A percentile compares a stretch with the other conserved stretches of the same genome.
Evolutionary conservation across 257 asterid species (phyloP).

Genomic region (Cordia subcordata): DNA sequence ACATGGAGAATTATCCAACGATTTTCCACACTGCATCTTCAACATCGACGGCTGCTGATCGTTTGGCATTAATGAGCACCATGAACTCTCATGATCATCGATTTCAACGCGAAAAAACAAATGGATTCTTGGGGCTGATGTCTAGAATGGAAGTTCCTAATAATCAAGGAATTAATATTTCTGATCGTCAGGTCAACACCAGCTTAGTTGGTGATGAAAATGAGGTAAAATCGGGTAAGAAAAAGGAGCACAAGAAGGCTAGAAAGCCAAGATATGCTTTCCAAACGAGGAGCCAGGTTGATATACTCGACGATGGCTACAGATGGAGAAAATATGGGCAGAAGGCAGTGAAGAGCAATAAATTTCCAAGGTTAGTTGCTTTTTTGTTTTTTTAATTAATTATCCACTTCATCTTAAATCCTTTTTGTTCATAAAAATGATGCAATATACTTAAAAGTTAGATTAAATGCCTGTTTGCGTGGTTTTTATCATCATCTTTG

Average conservation of each 20-base stretch:
- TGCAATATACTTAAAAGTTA: no score
- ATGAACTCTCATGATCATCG: conserved; percentile 5
- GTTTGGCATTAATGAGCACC: conserved; percentile 10
- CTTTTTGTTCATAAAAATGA: background rate
- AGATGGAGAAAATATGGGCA: conserved; percentile 47
- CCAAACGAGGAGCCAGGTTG: conserved; percentile 40
- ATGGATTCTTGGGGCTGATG: conserved; percentile 13
- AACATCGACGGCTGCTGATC: conserved; percentile 10
- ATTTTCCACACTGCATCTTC: conserved; percentile 30
- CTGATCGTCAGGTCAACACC: no score
- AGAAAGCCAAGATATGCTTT: conserved; percentile 33
- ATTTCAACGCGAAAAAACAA: background rate
- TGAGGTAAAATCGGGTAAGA: conserved; percentile 25
- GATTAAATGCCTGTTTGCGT: no score
- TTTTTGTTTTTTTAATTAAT: background rate
- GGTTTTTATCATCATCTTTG: no score
- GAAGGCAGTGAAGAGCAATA: conserved; percentile 41
- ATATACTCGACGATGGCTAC: conserved; percentile 43
- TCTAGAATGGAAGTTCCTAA: conserved; percentile 14
- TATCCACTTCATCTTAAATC: background rate
- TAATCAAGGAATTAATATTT: conserved; percentile 15
- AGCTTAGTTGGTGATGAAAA: conserved; percentile 7
- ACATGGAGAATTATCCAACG: conserved; percentile 36
- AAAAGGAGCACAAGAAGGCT: conserved; percentile 17
- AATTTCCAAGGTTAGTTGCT: conserved; percentile 30